Evolutionary conservation across 768 basidiomycete species (phyloP), one percentile per base, ranked within the genome.

Genomic region (Nidula microcarpa): DNA sequence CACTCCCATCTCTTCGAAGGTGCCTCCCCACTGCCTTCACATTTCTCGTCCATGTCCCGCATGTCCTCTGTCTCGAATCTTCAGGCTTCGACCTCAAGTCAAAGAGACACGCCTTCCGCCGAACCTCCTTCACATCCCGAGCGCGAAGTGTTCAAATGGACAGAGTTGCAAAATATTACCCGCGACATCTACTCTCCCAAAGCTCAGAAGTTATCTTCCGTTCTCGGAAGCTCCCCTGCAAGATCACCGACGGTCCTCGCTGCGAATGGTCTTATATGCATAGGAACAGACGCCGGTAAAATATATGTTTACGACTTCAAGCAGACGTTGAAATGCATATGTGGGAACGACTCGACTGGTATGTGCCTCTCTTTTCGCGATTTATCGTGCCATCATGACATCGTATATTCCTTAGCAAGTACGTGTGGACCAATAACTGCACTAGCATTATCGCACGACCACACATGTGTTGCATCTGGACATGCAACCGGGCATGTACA

Each of bases 381-480:
- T 44, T 45, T 17, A 34, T 45, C 8, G 36, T 34, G 48, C 16
- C 16, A 30, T 33, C 36, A 45, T 32, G 55, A 61, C 51, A 60
- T 58, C 56, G 61, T 32, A 65, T 55, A 53, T 54, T 37, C 33
- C 18, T 43, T 54, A 48, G 48, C 68, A 89, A 88, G 76, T 41
- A 84, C 70, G 3, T 70, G 86, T 8, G 92, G 93, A 16, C 68
- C 91, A 11, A 89, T 94, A 6, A 95, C 91, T n/a, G 89, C 95
- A 1, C 68, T 99, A 11, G 87, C 92, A 0, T 74, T 99, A 45
- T 97, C 95, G 7, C 85, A 91, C 60, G 97, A 99, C 64, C 92
- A 94, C 60, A 98, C 95, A 1, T 97, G 86, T 66, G 75, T 98
- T 47, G 96, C 88, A 0, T 87, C 87, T 2, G 97, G 97, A 0